These are phyloP conservation scores for Ganoderma leucocontextum DNA, from an alignment of 1,284 basidiomycete genomes.

Conservation along the genomic window DNA sequence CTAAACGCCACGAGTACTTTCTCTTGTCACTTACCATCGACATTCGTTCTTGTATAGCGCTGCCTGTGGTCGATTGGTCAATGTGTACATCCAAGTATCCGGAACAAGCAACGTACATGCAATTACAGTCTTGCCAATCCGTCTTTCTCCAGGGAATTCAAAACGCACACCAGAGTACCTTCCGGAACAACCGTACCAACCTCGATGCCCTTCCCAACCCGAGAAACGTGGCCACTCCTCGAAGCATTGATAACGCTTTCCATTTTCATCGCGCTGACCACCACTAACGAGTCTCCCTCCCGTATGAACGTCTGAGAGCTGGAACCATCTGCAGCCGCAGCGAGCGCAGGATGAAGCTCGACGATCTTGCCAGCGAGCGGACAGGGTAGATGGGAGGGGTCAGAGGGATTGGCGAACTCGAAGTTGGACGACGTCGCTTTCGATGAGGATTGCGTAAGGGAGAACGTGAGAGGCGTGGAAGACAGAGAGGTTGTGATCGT, in stretches of 20 bases:
- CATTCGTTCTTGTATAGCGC: no score
- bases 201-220: conserved; percentile 22
- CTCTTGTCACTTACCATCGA: no score
- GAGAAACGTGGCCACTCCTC: conserved; percentile 12
- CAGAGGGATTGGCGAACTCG: conserved; percentile 49
- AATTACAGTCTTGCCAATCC: conserved; percentile 15
- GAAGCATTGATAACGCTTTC: conserved; percentile 44
- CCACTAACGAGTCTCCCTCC: conserved; percentile 45
- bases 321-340: background rate
- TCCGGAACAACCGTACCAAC: conserved; percentile 25
- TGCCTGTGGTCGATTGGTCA: no score
- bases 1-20: no score
- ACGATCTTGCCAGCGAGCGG: conserved; percentile 52
- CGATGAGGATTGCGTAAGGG: conserved; percentile 45
- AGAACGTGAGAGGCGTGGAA: conserved; percentile 43
- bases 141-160: conserved; percentile 8
- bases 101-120: background rate
- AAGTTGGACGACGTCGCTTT: conserved; percentile 39
- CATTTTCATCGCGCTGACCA: conserved; percentile 55
- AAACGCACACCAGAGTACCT: conserved; percentile 24
- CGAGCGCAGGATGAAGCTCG: conserved; percentile 47
- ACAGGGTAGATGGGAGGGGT: conserved; percentile 43
- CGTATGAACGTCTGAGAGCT: conserved; percentile 3
- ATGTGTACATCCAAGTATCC: no score
- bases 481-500: conserved; percentile 45